Conservation (phyloP, 2,329 filamentous ascomycete genomes). For the Thelonectria olida region DNA sequence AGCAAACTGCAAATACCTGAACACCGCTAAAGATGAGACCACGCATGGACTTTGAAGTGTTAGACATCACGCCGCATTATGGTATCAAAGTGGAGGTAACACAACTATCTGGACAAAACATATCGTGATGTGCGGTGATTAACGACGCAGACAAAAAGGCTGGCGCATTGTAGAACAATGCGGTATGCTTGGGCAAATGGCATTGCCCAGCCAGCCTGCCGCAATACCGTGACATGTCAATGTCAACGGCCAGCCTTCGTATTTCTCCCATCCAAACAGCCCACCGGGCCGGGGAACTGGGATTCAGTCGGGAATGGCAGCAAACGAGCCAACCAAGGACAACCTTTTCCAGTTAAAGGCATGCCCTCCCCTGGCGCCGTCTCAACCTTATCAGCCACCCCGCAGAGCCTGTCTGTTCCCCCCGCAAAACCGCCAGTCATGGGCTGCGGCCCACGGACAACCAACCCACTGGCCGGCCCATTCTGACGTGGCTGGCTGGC, state of each 20-base stretch:
- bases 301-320: neutral
- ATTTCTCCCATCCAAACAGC: neutral
- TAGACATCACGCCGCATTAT: too few relatives aligned
- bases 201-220: neutral
- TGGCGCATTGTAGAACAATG: too few relatives aligned
- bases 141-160: too few relatives aligned
- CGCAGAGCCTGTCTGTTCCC: conserved; percentile 29
- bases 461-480: conserved; percentile 16
- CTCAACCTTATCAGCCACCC: conserved; percentile 37
- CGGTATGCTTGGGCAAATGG: too few relatives aligned
- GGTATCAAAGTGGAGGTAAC: neutral
- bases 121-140: neutral
- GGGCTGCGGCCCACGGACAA: neutral
- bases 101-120: neutral
- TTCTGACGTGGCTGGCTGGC: conserved; percentile 20
- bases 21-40: too few relatives aligned
- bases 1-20: neutral
- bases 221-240: neutral
- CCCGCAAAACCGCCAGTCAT: neutral
- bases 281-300: neutral
- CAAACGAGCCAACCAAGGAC: conserved; percentile 1
- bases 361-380: conserved; percentile 22
- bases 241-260: neutral
- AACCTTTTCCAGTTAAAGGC: conserved; percentile 4
- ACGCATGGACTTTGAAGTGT: too few relatives aligned